These are phyloP conservation scores for Beauveria brongniartii DNA, from an alignment of 2,329 filamentous ascomycete genomes.

Conservation along the genomic window DNA sequence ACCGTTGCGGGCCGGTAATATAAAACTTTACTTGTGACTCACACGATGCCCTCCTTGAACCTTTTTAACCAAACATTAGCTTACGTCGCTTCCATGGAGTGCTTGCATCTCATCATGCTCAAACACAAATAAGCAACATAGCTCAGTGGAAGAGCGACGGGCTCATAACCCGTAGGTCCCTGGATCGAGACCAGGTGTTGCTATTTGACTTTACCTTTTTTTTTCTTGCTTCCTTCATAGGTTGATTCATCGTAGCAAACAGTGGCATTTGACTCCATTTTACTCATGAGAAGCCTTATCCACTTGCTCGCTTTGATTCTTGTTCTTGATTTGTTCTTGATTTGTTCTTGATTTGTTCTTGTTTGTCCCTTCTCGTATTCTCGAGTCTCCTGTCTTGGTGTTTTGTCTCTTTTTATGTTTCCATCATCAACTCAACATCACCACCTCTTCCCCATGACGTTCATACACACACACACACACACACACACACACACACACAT, in stretches of 20 bases:
- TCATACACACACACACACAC: not conserved
- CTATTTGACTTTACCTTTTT: not conserved
- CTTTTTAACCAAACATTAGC: too few relatives aligned
- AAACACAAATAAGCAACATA: conserved; percentile 9
- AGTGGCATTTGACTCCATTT: not conserved
- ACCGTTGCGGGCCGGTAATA: too few relatives aligned
- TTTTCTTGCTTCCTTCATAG: not conserved
- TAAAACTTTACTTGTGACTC: too few relatives aligned
- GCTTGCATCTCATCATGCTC: not conserved
- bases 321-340: not conserved
- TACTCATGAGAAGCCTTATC: not conserved
- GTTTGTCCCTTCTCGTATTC: not conserved
- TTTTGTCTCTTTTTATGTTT: not conserved
- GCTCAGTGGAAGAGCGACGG: conserved; percentile 13
- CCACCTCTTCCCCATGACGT: too few relatives aligned
- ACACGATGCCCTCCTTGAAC: too few relatives aligned
- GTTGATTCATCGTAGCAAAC: not conserved
- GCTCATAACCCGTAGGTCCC: conserved; percentile 12
- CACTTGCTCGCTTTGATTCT: not conserved
- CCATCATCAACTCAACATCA: not conserved
- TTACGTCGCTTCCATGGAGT: not conserved
- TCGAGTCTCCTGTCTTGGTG: not conserved
- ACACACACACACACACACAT: not conserved
- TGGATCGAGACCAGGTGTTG: conserved; percentile 13
- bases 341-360: not conserved